Evolutionary conservation across 805 yeast species (phyloP).

Genomic region (Candida endomychidarum): DNA sequence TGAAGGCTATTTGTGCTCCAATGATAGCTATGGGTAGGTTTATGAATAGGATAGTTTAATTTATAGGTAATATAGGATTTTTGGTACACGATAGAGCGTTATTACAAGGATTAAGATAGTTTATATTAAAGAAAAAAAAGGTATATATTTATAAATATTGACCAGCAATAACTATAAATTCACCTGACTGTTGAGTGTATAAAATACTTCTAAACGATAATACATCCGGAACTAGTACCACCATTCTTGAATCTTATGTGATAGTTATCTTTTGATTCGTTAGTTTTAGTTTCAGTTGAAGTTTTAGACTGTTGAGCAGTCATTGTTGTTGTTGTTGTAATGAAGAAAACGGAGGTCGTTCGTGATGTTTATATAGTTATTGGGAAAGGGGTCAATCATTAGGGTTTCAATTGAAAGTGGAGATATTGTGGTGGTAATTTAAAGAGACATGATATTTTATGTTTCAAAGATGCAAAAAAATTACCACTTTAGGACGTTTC

Average conservation of each 20-base stretch:
- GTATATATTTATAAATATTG: slow-evolving; percentile 3
- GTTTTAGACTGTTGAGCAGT: slow-evolving; percentile 8
- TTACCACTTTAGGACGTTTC: slow-evolving; percentile 4
- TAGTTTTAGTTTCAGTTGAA: slow-evolving; percentile 3
- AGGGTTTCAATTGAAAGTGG: no score
- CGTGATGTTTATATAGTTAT: slow-evolving; percentile 2
- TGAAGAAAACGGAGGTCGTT: neutral
- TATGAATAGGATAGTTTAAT: slow-evolving; percentile 42
- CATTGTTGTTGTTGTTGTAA: slow-evolving; percentile 3
- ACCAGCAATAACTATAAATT: slow-evolving; percentile 2
- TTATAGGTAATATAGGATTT: no score
- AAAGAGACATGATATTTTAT: neutral
- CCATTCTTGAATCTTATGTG: neutral
- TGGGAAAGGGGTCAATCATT: neutral
- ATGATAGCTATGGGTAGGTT: slow-evolving; percentile 46
- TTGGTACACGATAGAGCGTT: no score
- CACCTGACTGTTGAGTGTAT: no score
- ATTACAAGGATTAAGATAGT: neutral
- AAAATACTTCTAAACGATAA: slow-evolving; percentile 7
- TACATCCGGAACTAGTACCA: slow-evolving; percentile 1
- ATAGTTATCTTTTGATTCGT: slow-evolving; percentile 6
- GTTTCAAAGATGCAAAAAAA: slow-evolving; percentile 5
- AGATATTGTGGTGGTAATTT: neutral
- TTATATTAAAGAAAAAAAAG: slow-evolving; percentile 2
- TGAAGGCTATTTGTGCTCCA: slow-evolving; percentile 46